Evolutionary conservation across 257 asterid genomes (phyloP).

Genomic region (Solanum infundibuliforme): DNA sequence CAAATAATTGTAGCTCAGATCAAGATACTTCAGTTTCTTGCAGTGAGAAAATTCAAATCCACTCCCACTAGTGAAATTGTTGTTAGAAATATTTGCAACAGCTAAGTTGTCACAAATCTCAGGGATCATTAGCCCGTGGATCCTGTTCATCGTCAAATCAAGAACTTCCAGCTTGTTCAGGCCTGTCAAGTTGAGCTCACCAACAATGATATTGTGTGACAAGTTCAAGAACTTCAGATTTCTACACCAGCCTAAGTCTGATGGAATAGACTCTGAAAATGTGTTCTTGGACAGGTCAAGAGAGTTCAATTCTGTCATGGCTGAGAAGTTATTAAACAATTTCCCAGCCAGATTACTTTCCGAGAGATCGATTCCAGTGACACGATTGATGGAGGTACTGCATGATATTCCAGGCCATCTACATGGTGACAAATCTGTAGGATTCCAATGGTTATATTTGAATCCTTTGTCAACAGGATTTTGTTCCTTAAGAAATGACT

Average conservation of each 20-base stretch:
- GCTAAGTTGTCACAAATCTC: constrained; percentile 30
- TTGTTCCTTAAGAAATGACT: constrained; percentile 30
- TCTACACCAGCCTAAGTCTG: constrained; percentile 46
- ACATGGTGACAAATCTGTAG: constrained; percentile 44
- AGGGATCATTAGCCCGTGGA: constrained; percentile 37
- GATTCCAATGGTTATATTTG: constrained; percentile 47
- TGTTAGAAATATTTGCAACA: constrained; percentile 53
- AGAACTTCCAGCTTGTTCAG: constrained; percentile 50
- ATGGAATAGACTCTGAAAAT: constrained; percentile 39
- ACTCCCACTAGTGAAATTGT: constrained; percentile 46
- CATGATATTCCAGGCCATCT: constrained; percentile 72
- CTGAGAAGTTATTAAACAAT: constrained; percentile 54
- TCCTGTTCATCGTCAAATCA: constrained; percentile 61
- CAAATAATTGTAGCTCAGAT: constrained; percentile 52
- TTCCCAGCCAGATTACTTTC: constrained; percentile 36
- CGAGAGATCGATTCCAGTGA: constrained; percentile 43
- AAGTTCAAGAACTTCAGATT: constrained; percentile 49
- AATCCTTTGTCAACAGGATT: constrained; percentile 52
- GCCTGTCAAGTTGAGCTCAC: constrained; percentile 45
- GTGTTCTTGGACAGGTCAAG: constrained; percentile 80
- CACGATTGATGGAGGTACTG: constrained; percentile 24
- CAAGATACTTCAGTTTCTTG: constrained; percentile 48
- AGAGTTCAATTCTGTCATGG: constrained; percentile 38
- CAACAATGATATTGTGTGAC: constrained; percentile 61
- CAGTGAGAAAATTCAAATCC: constrained; percentile 39